Base-by-base conservation (phyloP, 371 early-diverging fungal genomes). In the Choanephora cucurbitarum region DNA sequence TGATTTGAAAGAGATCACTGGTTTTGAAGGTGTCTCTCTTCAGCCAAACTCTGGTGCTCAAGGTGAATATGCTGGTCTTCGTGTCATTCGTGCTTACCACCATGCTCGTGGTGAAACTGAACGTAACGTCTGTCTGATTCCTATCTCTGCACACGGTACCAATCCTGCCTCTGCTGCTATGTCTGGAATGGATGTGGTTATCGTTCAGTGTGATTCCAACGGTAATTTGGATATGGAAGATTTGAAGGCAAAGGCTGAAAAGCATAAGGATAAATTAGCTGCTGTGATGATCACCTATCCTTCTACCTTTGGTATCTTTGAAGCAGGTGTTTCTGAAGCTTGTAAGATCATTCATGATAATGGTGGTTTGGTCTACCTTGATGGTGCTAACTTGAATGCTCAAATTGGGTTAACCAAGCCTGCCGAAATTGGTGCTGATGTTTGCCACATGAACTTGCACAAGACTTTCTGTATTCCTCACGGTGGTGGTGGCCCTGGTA, bases 321-420 rank as follows among this genome's bases (percentile, higher is more conserved):
- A 98, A 77, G 88, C 89, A 44, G 89, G 87, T 52, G 89, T 97
- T 28, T 64, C 80, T 57, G 89, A 92, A 34, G 95, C 91, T 10
- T 93, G 92, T 71, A 76, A 93, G 45, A 84, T 96, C 54, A 85
- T 98, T 24, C 98, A 98, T 72, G 64, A 74, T 13, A 54, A 87
- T 62, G 97, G 98, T 62, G 98, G 98, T 47, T 95, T 95, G 72
- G 97, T 97, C n/a, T 98, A 98, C 77, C 91, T 98, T 91, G 98
- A 98, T 68, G 98, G 98, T 56, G 98, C 98, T 55, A 98, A 98
- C 83, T 80, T 98, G 85, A 98, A 98, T 66, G 98, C 98, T 5
- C 97, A 97, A 76, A 92, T 98, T 66, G 97, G 97, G 18, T 73
- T 98, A 56, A 92, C 92, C 64, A 91, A 88, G 58, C 98, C 98